Evolutionary conservation across 1,139 yeast species (phyloP), one percentile per base, ranked within the genome.

Genomic region (Scheffersomyces lignicola): DNA sequence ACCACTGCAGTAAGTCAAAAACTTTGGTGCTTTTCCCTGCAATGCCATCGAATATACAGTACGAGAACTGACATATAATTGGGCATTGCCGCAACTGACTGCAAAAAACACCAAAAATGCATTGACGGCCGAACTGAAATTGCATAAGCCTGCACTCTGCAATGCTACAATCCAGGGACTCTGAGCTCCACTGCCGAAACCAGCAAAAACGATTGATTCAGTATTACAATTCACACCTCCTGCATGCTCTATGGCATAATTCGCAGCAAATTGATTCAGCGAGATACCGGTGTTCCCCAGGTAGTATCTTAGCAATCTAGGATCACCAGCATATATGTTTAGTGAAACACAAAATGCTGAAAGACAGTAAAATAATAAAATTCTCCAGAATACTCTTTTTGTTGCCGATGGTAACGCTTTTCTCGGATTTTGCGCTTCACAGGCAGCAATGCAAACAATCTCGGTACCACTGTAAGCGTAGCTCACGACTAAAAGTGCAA

Each of bases 121-220:
- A 55, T 84, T 82, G 34, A 79, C 68, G 2, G 73, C 83, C 1
- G 82, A 59, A 8, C 88, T 78, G 42, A 79, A 69, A 2, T 70
- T 53, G 51, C 95, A 85, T 18, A 76, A 56, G 1, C 86, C 84
- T 0, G 82, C 81, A 39, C 79, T 71, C 52, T 83, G 89, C 22
- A 86, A 58, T 0, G 95, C 94, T 25, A 86, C 80, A 14, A 84
- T 75, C 89, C 92, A 86, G 0, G 95, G 90, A 40, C 83, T 76
- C 53, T 79, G 85, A 38, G 77, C 76, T 6, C 84, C 86, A 49
- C 74, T 78, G 4, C 76, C 68, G 42, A 60, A 69, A 0, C 80
- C 81, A 1, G 71, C 77, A 58, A 64, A 69, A 3, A 61, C 52
- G 1, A 60, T 43, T 1, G 65, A 45, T n/a, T 52, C 52, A 25